phyloP scores from a whole-genome alignment of 2,329 filamentous ascomycete species.

The Magnaporthiopsis rhizophila region DNA sequence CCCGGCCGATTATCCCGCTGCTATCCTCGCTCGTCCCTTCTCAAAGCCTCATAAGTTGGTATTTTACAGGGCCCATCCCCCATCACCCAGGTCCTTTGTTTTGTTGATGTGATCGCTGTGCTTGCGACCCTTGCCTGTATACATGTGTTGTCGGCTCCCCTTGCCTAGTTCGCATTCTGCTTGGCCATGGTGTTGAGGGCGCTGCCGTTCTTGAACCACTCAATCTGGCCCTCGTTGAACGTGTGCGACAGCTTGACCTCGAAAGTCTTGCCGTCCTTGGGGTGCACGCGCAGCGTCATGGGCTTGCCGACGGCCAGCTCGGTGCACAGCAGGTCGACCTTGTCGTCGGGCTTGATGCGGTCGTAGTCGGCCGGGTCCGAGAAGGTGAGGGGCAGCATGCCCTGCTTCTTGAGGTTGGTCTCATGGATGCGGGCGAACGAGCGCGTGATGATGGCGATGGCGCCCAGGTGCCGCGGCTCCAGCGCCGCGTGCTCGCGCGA shows the following conservation, averaged over 20 bases:
- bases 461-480: conserved; percentile 93
- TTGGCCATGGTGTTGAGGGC: conserved; percentile 99
- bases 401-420: conserved; percentile 99
- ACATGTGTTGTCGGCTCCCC: background rate
- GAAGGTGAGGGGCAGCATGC: conserved; percentile 98
- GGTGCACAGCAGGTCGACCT: conserved; percentile 82
- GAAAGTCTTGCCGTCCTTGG: conserved; percentile 74
- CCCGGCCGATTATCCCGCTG: background rate
- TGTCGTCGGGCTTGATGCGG: conserved; percentile 88
- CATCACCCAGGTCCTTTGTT: background rate
- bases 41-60: conserved; percentile 9
- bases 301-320: conserved; percentile 89
- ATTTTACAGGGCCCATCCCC: background rate
- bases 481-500: conserved; percentile 98
- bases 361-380: conserved; percentile 93
- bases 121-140: background rate
- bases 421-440: conserved; percentile 99
- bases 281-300: conserved; percentile 84
- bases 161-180: conserved; percentile 20
- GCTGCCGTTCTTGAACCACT: conserved; percentile 98
- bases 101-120: background rate
- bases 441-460: conserved; percentile 91
- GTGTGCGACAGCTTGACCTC: conserved; percentile 85
- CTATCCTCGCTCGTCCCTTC: background rate
- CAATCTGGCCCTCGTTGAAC: conserved; percentile 95